phyloP scores from a whole-genome alignment of 176 grass and related monocot species.

The Themeda triandra region DNA sequence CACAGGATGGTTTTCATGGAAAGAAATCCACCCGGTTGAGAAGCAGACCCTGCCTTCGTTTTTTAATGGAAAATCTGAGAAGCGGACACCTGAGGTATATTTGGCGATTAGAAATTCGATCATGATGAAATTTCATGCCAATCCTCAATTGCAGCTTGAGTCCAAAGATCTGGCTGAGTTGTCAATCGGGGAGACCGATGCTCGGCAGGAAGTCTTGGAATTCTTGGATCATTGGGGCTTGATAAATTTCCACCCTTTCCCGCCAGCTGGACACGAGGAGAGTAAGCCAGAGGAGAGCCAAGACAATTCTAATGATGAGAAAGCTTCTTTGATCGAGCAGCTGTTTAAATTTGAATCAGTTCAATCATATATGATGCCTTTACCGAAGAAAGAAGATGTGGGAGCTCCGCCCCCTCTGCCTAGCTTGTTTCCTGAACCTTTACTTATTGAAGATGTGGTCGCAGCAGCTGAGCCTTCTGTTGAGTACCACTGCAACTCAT shows the following conservation, averaged over 20 bases:
- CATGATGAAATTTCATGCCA: conserved; percentile 84
- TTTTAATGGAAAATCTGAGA: conserved; percentile 89
- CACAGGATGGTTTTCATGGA: conserved; percentile 99
- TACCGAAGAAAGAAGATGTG: conserved; percentile 66
- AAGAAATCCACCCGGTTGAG: conserved; percentile 74
- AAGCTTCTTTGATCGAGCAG: conserved; percentile 58
- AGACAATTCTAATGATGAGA: conserved; percentile 21
- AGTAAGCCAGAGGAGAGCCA: conserved; percentile 61
- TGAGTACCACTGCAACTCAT: conserved; percentile 98
- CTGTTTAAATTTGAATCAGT: conserved; percentile 83
- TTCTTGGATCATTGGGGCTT: conserved; percentile 98
- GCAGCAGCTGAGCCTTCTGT: conserved; percentile 74
- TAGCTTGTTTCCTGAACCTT: conserved; percentile 64
- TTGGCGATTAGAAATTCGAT: conserved; percentile 85
- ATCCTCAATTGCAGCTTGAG: conserved; percentile 75
- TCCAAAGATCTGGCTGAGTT: conserved; percentile 79
- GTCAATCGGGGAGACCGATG: conserved; percentile 60
- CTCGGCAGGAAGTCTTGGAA: conserved; percentile 71
- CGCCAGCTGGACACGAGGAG: conserved; percentile 50
- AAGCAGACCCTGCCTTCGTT: conserved; percentile 86
- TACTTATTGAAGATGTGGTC: conserved; percentile 62
- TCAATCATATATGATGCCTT: conserved; percentile 56
- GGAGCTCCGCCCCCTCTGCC: conserved; percentile 43
- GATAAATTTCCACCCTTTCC: conserved; percentile 98
- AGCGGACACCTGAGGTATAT: conserved; percentile 77